Evolutionary conservation across 768 basidiomycete genomes (phyloP), one percentile per base, ranked within the genome.

Genomic region (Cantharellus anzutake): DNA sequence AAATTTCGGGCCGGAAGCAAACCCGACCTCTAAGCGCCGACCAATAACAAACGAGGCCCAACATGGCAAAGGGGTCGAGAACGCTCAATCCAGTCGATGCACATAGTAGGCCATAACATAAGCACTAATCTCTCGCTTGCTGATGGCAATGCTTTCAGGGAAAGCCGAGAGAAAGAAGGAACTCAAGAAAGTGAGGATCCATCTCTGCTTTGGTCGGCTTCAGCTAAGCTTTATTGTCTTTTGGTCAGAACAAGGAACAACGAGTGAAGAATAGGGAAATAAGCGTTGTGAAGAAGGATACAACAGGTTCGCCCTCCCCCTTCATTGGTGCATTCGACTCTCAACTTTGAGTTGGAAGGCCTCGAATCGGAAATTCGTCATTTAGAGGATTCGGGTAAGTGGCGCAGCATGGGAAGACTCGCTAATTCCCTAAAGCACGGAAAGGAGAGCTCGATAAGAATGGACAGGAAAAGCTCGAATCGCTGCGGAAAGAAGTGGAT

Each of bases 151-250:
- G 3, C 40, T 41, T 41, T 35, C 65, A 96, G 92, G 92, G 59
- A 98, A 98, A 72, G 82, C 88, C 2, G 84, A 83, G 68, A 78
- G 89, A 61, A 92, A 91, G 71, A 97, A 92, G 69, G 94, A 99
- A 69, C 74, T 97, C 51, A 94, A 94, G 74, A 94, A 91, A 83
- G 91, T 83, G 71, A 52, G 60, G 50, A 37, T 7, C 64, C 51
- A 16, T 44, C 16, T 34, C 61, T 38, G 48, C 37, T 42, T 55
- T 52, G 42, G 60, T 34, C 34, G 39, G n/a, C 35, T 35, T 60
- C 56, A 35, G 14, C n/a, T 63, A 41, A 38, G 20, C 20, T 29
- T 51, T 4, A 3, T 83, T 82, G 39, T 82, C 83, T 37, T 51
- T 42, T 40, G 37, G 35, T 29, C 42, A 64, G 42, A 59, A 60